Conservation (phyloP, 371 early-diverging fungal genomes). For the Syncephalastrum contaminatum region DNA sequence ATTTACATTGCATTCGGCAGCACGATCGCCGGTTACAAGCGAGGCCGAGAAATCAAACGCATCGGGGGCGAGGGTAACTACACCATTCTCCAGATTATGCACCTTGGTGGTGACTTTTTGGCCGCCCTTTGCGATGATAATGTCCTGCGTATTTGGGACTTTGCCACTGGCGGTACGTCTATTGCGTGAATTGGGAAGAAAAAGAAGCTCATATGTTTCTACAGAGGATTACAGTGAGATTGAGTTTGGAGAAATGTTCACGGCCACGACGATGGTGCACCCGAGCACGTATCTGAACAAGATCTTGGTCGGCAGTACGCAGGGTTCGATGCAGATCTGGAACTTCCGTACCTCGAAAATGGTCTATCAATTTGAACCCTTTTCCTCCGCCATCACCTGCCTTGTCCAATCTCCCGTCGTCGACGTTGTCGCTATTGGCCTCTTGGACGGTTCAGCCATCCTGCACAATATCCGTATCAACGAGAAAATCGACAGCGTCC, state of each 20-base stretch:
- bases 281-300: conserved; percentile 97
- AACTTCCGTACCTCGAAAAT: conserved; percentile 82
- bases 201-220: not conserved
- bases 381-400: conserved; percentile 75
- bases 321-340: conserved; percentile 92
- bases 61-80: conserved; percentile 33
- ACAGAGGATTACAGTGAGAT: conserved; percentile 75
- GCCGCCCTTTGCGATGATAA: conserved; percentile 83
- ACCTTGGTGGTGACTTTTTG: conserved; percentile 73
- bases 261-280: conserved; percentile 76
- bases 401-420: conserved; percentile 87
- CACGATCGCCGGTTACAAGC: conserved; percentile 62
- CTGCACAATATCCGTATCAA: conserved; percentile 83
- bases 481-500: conserved; percentile 68
- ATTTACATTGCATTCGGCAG: conserved; percentile 77
- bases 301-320: conserved; percentile 79
- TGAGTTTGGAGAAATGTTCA: conserved; percentile 76
- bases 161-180: conserved; percentile 59
- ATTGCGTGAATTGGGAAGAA: too few relatives aligned
- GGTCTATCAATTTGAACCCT: conserved; percentile 76
- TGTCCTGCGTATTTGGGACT: conserved; percentile 75
- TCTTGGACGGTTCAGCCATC: conserved; percentile 83
- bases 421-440: conserved; percentile 90
- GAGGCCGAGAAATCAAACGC: conserved; percentile 67
- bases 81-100: conserved; percentile 47